A percentile compares a stretch with the other conserved stretches of the same genome.
Conservation (phyloP, 1,139 yeast species). For the Yamadazyma oceani region DNA sequence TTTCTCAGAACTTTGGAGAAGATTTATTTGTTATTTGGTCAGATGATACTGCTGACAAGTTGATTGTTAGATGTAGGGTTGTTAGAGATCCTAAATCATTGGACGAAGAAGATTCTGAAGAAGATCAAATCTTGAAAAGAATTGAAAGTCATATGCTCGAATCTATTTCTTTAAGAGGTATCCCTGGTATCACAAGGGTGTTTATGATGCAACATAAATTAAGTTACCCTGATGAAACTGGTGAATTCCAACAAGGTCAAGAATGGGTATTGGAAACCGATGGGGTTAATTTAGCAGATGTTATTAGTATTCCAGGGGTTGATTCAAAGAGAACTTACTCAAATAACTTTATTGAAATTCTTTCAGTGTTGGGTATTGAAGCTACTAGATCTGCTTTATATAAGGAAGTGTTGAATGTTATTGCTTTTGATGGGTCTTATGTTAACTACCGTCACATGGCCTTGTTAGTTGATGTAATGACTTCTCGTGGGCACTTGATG, state of each 20-base stretch:
- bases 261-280: conserved; percentile 99
- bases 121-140: conserved; percentile 93
- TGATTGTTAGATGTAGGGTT: conserved; percentile 97
- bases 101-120: conserved; percentile 96
- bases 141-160: conserved; percentile 97
- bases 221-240: conserved; percentile 74
- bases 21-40: conserved; percentile 98
- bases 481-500: conserved; percentile 97
- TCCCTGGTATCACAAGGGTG: conserved; percentile 88
- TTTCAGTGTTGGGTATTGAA: conserved; percentile 95
- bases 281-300: conserved; percentile 95
- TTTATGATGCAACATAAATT: conserved; percentile 93
- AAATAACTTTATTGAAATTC: conserved; percentile 92
- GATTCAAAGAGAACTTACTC: conserved; percentile 89
- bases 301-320: conserved; percentile 93
- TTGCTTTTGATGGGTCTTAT: conserved; percentile 99
- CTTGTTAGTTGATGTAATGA: conserved; percentile 95
- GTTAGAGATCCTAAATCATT: conserved; percentile 93
- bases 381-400: conserved; percentile 95
- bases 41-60: conserved; percentile 96
- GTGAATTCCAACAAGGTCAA: conserved; percentile 84
- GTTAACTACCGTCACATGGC: conserved; percentile 99
- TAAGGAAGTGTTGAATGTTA: conserved; percentile 92
- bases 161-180: conserved; percentile 92
- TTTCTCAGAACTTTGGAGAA: conserved; percentile 89